Evolutionary conservation across 768 basidiomycete genomes (phyloP).

Genomic region (Cystobasidium tubakii): DNA sequence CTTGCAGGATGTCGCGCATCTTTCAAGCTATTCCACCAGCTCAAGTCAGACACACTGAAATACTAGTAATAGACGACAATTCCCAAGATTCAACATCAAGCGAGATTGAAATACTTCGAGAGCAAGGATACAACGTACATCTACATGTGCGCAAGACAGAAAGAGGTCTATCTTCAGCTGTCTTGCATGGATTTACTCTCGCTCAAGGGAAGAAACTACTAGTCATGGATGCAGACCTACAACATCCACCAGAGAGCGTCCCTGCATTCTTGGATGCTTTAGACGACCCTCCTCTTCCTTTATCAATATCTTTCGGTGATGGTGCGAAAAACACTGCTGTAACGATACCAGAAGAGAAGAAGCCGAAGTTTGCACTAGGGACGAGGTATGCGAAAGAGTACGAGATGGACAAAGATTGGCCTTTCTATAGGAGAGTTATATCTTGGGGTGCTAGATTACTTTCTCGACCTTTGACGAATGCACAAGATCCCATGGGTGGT

Average conservation of each 20-base stretch:
- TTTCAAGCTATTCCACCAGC: conserved; percentile 26
- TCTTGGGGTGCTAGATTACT: conserved; percentile 45
- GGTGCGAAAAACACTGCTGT: conserved; percentile 23
- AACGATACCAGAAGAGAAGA: not conserved
- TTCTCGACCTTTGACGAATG: conserved; percentile 45
- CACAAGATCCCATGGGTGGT: conserved; percentile 47
- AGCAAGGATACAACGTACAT: conserved; percentile 44
- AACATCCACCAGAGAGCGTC: conserved; percentile 45
- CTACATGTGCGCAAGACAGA: conserved; percentile 42
- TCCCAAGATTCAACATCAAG: conserved; percentile 43
- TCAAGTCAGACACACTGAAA: conserved; percentile 37
- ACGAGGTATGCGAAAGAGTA: conserved; percentile 46
- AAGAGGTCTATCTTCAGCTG: conserved; percentile 45
- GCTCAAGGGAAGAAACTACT: conserved; percentile 43
- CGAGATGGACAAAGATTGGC: conserved; percentile 46
- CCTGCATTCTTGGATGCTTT: conserved; percentile 42
- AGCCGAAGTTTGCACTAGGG: conserved; percentile 42
- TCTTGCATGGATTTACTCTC: conserved; percentile 44
- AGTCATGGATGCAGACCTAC: conserved; percentile 47
- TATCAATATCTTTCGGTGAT: not conserved
- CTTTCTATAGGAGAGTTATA: conserved; percentile 45
- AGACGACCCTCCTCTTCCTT: conserved; percentile 11
- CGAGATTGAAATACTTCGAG: conserved; percentile 37
- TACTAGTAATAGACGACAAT: conserved; percentile 47
- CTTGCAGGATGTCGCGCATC: conserved; percentile 18